These are phyloP conservation scores for Neurospora sp. DNA, from an alignment of 495 filamentous ascomycete genomes.

Conservation along the genomic window DNA sequence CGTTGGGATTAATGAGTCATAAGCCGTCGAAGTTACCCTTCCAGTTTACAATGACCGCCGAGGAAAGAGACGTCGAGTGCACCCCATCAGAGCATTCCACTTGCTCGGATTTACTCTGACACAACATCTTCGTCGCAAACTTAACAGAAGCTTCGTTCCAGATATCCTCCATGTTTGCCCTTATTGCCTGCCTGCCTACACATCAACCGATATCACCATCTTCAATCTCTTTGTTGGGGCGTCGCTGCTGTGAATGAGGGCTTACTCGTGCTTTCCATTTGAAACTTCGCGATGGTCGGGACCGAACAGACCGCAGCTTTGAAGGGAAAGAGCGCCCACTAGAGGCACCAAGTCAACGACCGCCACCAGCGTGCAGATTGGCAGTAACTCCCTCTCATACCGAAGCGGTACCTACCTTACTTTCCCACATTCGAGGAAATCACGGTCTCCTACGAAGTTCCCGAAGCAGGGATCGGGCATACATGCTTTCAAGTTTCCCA, in stretches of 20 bases:
- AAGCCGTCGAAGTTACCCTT: background rate
- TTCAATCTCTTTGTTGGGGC: background rate
- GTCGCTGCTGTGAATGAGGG: background rate
- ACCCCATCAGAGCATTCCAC: background rate
- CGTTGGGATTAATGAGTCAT: background rate
- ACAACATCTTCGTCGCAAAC: background rate
- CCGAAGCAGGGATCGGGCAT: background rate
- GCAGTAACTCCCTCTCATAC: too few species aligned
- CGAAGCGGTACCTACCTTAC: too few species aligned
- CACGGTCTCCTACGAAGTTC: too few species aligned
- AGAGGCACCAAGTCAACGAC: too few species aligned
- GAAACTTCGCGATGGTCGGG: too few species aligned
- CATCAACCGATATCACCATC: background rate
- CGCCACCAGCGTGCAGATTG: too few species aligned
- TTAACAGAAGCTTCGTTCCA: background rate
- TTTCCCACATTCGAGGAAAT: too few species aligned
- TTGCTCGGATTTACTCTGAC: background rate
- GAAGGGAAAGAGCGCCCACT: too few species aligned
- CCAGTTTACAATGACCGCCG: background rate
- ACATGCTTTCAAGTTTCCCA: background rate
- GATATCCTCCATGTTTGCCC: background rate
- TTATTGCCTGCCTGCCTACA: background rate
- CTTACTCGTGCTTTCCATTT: background rate
- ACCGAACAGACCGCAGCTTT: too few species aligned
- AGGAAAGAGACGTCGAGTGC: background rate